phyloP scores from a whole-genome alignment of 2,329 filamentous ascomycete genomes.

The Talaromyces albobiverticillius region DNA sequence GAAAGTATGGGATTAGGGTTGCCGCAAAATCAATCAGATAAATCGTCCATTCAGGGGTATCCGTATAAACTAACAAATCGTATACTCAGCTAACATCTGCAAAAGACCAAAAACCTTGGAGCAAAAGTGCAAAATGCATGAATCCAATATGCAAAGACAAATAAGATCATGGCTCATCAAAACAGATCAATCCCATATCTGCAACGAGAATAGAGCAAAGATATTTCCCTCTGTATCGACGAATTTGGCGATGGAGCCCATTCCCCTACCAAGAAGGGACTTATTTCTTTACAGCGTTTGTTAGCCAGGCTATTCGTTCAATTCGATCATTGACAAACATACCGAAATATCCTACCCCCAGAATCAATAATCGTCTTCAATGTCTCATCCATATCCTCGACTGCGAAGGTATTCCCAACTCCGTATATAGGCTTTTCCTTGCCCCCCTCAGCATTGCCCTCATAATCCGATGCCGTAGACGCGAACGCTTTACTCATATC shows the following conservation, averaged over 20 bases:
- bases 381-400: slow-evolving; percentile 9
- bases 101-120: neutral
- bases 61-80: neutral
- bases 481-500: slow-evolving; percentile 1
- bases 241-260: slow-evolving; percentile 3
- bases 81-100: neutral
- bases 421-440: neutral
- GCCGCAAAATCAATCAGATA: neutral
- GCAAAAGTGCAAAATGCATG: neutral
- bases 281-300: neutral
- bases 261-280: neutral
- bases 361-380: slow-evolving; percentile 5
- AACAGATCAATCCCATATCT: slow-evolving; percentile 3
- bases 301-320: neutral
- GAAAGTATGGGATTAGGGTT: neutral
- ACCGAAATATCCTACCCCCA: slow-evolving; percentile 5
- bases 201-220: neutral
- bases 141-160: too few species aligned
- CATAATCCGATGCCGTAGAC: neutral
- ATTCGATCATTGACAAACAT: neutral
- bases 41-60: neutral
- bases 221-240: slow-evolving; percentile 12
- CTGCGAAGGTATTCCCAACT: neutral
- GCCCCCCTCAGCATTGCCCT: neutral
- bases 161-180: neutral